Evolutionary conservation across 148 eudicot species (phyloP).

Genomic region (Fallopia convolvulus): DNA sequence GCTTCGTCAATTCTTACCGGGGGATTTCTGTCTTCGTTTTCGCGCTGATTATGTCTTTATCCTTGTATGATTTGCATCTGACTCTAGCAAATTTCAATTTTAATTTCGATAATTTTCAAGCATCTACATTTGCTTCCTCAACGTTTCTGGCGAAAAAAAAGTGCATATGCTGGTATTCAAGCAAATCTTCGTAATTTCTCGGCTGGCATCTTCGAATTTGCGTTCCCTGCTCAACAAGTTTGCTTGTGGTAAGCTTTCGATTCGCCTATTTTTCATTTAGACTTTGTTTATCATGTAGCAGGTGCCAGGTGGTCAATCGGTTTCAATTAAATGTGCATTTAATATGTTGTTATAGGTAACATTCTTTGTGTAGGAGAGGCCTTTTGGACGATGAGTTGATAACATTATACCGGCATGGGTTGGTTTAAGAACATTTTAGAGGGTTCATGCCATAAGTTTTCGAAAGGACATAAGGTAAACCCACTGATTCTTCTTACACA

Average conservation of each 20-base stretch:
- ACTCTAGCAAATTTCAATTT: neutral
- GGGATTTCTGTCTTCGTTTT: neutral
- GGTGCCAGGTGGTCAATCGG: neutral
- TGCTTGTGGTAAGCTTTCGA: neutral
- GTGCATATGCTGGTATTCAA: neutral
- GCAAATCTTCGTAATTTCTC: neutral
- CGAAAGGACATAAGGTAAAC: slow-evolving; percentile 46
- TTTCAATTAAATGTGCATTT: neutral
- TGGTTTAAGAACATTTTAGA: slow-evolving; percentile 82
- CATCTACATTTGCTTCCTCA: neutral
- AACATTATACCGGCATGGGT: slow-evolving; percentile 33
- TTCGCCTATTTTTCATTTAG: neutral
- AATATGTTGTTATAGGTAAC: neutral
- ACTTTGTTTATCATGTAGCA: neutral
- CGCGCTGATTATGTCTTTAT: neutral
- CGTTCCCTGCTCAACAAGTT: neutral
- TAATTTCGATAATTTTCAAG: neutral
- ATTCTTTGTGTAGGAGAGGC: neutral
- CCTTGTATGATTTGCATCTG: neutral
- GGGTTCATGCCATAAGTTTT: slow-evolving; percentile 52
- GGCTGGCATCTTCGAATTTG: neutral
- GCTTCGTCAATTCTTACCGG: neutral
- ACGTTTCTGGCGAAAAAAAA: neutral
- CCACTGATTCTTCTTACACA: neutral
- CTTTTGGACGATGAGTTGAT: neutral